Conservation (phyloP, 257 asterid genomes). For the Ocimum tenuiflorum region DNA sequence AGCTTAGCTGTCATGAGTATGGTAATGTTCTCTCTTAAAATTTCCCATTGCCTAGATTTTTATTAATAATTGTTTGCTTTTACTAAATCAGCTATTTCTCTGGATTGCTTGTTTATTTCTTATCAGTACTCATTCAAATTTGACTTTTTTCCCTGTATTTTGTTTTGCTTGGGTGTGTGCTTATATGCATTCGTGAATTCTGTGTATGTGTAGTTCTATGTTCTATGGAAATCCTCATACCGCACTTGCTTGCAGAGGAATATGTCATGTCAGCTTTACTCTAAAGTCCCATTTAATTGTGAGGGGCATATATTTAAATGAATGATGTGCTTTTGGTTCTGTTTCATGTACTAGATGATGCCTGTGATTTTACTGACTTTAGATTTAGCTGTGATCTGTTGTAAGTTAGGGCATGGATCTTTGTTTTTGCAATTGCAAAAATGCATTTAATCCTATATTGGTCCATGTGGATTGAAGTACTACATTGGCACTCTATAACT, state of each 20-base stretch:
- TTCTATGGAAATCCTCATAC: not conserved
- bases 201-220: not conserved
- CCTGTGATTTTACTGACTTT: not conserved
- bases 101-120: slow-evolving; percentile 4
- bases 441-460: not conserved
- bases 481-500: not conserved
- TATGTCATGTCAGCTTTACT: not conserved
- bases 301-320: not conserved
- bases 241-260: not conserved
- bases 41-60: slow-evolving; percentile 5
- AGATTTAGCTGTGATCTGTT: not conserved
- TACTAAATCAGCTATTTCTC: not conserved
- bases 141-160: not conserved
- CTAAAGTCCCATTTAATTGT: not conserved
- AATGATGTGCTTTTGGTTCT: not conserved
- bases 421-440: not conserved
- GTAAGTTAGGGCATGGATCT: not conserved
- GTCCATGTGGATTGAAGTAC: not conserved
- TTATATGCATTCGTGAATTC: not conserved
- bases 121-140: not conserved
- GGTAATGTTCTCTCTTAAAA: slow-evolving; percentile 40
- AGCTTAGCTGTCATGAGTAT: slow-evolving; percentile 99
- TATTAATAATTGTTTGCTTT: not conserved
- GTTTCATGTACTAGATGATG: not conserved
- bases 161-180: not conserved